Evolutionary conservation across 2,329 filamentous ascomycete species (phyloP).

Genomic region (Fusarium sp.): DNA sequence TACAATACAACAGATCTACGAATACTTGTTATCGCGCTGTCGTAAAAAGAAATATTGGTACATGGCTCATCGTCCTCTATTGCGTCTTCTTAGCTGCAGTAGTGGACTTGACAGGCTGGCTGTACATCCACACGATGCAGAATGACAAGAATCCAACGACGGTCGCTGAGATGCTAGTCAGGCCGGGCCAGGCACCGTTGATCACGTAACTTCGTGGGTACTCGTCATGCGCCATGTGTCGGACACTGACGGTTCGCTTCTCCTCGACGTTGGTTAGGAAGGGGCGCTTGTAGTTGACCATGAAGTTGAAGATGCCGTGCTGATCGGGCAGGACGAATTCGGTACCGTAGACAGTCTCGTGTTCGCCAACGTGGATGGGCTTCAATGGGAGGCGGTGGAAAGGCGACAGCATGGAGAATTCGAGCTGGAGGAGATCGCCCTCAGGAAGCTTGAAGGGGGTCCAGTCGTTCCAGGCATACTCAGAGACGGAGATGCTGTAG

Average conservation of each 20-base stretch:
- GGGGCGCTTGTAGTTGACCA: slow-evolving; percentile 95
- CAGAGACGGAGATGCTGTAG: slow-evolving; percentile 89
- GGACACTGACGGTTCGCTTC: slow-evolving; percentile 93
- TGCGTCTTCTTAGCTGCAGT: slow-evolving; percentile 62
- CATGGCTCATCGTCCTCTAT: slow-evolving; percentile 50
- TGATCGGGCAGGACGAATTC: slow-evolving; percentile 92
- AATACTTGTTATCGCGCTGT: slow-evolving; percentile 17
- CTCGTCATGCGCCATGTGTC: slow-evolving; percentile 97
- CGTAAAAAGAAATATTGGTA: slow-evolving; percentile 32
- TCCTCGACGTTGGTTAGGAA: slow-evolving; percentile 92
- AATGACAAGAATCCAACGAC: slow-evolving; percentile 88
- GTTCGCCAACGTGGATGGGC: slow-evolving; percentile 68
- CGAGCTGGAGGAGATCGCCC: slow-evolving; percentile 85
- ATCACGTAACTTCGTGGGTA: slow-evolving; percentile 93
- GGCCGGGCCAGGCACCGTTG: slow-evolving; percentile 93
- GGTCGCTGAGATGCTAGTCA: slow-evolving; percentile 87
- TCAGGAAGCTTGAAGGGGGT: slow-evolving; percentile 77
- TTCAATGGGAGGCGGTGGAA: slow-evolving; percentile 88
- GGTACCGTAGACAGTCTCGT: slow-evolving; percentile 79
- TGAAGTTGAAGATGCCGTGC: slow-evolving; percentile 99
- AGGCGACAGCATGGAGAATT: slow-evolving; percentile 98
- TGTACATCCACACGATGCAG: slow-evolving; percentile 88
- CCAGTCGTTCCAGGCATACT: slow-evolving; percentile 82
- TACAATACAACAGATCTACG: slow-evolving; percentile 33
- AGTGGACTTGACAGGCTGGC: slow-evolving; percentile 59